These are phyloP conservation scores for Chamaenerion angustifolium DNA, from an alignment of 345 rosid genomes.

Conservation along the genomic window DNA sequence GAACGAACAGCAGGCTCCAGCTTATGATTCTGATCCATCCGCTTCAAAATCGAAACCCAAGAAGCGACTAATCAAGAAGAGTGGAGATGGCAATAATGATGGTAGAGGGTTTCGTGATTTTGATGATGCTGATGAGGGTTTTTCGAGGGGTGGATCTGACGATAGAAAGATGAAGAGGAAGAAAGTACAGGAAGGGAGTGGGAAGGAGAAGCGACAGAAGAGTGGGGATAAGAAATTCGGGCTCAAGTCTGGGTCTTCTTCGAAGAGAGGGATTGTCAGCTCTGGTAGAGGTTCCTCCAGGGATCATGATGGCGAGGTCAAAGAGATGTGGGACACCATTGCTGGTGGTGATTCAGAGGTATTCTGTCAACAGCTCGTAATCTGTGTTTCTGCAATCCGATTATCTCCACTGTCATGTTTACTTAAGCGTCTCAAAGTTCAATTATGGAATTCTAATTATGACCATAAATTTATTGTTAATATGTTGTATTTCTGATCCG, in stretches of 20 bases:
- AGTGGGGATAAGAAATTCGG: conserved; percentile 25
- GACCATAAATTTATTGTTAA: too few species aligned
- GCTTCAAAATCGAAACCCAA: conserved; percentile 37
- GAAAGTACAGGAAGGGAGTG: conserved; percentile 24
- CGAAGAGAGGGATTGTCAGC: conserved; percentile 17
- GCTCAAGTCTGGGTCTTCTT: conserved; percentile 21
- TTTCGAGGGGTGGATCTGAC: conserved; percentile 18
- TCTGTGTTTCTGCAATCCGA: neutral
- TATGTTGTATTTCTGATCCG: too few species aligned
- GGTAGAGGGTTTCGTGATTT: conserved; percentile 26
- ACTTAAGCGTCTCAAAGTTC: too few species aligned
- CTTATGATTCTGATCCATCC: conserved; percentile 46
- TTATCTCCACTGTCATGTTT: neutral
- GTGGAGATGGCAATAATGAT: conserved; percentile 16
- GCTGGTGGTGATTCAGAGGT: conserved; percentile 89
- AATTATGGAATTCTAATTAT: too few species aligned
- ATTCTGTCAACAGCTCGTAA: neutral
- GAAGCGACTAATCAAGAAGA: conserved; percentile 78
- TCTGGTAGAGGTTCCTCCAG: conserved; percentile 10
- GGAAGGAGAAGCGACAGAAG: conserved; percentile 37
- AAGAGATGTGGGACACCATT: conserved; percentile 95
- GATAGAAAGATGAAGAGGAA: conserved; percentile 47
- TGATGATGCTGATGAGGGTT: conserved; percentile 15
- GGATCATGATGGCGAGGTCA: conserved; percentile 48
- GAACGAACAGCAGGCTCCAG: conserved; percentile 47